Evolutionary conservation across 75 land plant species (phyloP).

Genomic region (Pinus taeda): DNA sequence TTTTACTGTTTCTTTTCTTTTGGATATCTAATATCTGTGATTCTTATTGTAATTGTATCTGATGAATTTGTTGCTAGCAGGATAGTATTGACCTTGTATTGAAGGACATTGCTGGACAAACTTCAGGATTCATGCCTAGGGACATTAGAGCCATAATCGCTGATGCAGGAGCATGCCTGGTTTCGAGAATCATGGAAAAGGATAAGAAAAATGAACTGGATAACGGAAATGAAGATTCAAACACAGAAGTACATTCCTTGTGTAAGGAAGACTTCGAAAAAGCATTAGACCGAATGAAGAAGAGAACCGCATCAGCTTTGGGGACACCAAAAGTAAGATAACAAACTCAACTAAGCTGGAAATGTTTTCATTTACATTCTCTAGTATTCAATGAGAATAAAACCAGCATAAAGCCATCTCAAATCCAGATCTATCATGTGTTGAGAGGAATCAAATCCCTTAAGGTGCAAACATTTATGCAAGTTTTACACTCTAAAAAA

Average conservation of each 20-base stretch:
- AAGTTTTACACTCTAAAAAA: too few species aligned
- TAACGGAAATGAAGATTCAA: constrained; percentile 3
- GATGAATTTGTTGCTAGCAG: constrained; percentile 24
- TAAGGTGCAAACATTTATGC: too few species aligned
- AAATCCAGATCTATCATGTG: too few species aligned
- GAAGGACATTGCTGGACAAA: constrained; percentile 69
- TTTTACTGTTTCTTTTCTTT: not conserved
- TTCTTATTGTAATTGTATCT: not conserved
- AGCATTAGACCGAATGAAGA: constrained; percentile 75
- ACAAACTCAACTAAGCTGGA: constrained; percentile 4
- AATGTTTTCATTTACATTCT: not conserved
- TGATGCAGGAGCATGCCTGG: constrained; percentile 65
- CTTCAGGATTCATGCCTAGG: constrained; percentile 80
- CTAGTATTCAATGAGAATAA: not conserved
- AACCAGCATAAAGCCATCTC: too few species aligned
- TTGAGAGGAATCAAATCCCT: not conserved
- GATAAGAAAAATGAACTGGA: constrained; percentile 1
- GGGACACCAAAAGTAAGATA: constrained; percentile 86
- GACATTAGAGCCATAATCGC: constrained; percentile 78
- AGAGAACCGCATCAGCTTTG: constrained; percentile 78
- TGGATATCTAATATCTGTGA: not conserved
- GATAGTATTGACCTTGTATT: constrained; percentile 22
- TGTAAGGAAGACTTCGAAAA: constrained; percentile 45
- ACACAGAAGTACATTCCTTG: constrained; percentile 10
- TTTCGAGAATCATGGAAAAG: constrained; percentile 17